Base-by-base conservation (phyloP, 2,329 filamentous ascomycete genomes). In the Emmonsiellopsis sp. region DNA sequence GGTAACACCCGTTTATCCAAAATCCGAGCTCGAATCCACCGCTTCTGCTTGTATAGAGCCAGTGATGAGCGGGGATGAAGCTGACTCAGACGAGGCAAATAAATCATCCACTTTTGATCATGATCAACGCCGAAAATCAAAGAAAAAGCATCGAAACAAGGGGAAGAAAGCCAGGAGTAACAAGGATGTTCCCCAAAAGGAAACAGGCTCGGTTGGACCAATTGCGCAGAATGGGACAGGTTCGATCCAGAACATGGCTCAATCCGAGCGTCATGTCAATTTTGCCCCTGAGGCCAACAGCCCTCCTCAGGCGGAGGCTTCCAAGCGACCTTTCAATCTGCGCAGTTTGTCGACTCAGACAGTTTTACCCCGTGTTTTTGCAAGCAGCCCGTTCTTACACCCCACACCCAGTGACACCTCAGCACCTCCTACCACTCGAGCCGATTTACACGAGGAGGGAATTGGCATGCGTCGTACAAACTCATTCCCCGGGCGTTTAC, bases 401-500 rank as follows among this genome's bases (percentile, higher is more conserved):
- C 31, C 57, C 2, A 59, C 60, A n/a, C 60, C 53, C 42, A 57
- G 44, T 13, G 53, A 52, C 47, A 49, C 54, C n/a, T 40, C 51
- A 13, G 44, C 37, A 2, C 27, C 51, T 50, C 34, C 49, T 40
- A 21, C 32, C 55, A 50, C 33, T 55, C 55, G 50, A 53, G 44
- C 67, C 10, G 65, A 6, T 63, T 63, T 4, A 62, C 72, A 3
- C 57, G 69, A 7, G 75, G 79, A 2, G 73, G 76, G 9, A 74
- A 82, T 43, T 59, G 80, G 81, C n/a, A 82, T 88, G 51, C 83
- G 85, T 53, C 79, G 87, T 52, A 87, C 86, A 17, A 88, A 81
- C 64, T 90, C 87, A 0, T 76, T 90, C 2, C 87, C 87, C 0
- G 85, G 86, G 61, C 79, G 84, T 14, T 76, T 88, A 7, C 81